phyloP scores from a whole-genome alignment of 257 asterid species.

The Plantago ovata region DNA sequence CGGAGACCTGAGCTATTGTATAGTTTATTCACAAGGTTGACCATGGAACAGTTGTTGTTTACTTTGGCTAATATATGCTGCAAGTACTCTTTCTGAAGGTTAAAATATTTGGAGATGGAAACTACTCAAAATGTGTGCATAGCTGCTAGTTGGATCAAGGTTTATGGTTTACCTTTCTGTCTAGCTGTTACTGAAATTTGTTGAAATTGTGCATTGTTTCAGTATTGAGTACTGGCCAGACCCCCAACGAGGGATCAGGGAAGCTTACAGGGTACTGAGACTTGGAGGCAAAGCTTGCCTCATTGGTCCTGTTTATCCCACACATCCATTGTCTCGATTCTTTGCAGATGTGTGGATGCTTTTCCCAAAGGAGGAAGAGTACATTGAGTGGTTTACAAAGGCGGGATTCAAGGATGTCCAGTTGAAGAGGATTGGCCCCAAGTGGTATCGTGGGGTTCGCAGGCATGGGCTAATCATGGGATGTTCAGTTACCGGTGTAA shows the following conservation, averaged over 20 bases:
- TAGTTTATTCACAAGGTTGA: no score
- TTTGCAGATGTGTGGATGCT: conserved; percentile 99
- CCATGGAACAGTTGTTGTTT: not conserved
- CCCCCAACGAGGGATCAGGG: conserved; percentile 93
- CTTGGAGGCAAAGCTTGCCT: conserved; percentile 88
- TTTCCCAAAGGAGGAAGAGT: conserved; percentile 97
- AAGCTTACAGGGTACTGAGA: conserved; percentile 90
- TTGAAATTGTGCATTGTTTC: conserved; percentile 21
- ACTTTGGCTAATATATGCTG: not conserved
- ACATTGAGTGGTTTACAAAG: conserved; percentile 86
- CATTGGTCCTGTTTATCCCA: conserved; percentile 92
- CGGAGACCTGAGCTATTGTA: no score
- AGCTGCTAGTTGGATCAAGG: no score
- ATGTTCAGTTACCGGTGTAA: conserved; percentile 89
- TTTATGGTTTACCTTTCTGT: not conserved
- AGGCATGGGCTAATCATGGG: conserved; percentile 98
- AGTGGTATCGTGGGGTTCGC: conserved; percentile 98
- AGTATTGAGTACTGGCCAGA: conserved; percentile 99
- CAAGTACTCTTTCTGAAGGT: not conserved
- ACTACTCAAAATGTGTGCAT: not conserved
- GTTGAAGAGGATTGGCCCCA: conserved; percentile 90
- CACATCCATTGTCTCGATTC: conserved; percentile 86
- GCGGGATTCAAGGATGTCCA: conserved; percentile 91
- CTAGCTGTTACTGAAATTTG: conserved; percentile 9
- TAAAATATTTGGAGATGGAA: not conserved